phyloP scores from a whole-genome alignment of 768 basidiomycete genomes.

The Tricholoma bakamatsutake region DNA sequence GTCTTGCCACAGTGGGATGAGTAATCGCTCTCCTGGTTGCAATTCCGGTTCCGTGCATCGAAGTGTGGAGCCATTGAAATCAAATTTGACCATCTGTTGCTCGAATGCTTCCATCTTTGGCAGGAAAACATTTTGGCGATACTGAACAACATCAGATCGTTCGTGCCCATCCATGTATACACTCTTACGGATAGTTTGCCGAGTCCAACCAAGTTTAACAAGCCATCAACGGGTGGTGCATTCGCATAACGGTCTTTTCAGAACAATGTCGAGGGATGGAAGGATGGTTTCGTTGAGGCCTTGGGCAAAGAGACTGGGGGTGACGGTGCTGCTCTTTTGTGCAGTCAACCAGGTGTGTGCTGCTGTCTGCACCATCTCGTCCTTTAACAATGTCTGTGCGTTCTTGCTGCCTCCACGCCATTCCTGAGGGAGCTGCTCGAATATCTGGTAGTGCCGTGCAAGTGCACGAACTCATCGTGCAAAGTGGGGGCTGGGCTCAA shows the following conservation, averaged over 20 bases:
- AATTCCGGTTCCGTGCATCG: not conserved
- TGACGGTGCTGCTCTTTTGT: constrained; percentile 23
- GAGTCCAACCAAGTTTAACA: constrained; percentile 18
- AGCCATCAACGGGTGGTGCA: constrained; percentile 35
- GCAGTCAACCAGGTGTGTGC: constrained; percentile 14
- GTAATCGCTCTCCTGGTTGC: not conserved
- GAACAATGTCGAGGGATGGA: constrained; percentile 20
- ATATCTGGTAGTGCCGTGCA: not conserved
- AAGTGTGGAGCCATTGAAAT: too few species aligned
- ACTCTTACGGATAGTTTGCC: not conserved
- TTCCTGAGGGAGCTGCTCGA: not conserved
- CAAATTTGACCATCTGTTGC: constrained; percentile 1
- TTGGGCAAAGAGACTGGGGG: constrained; percentile 17
- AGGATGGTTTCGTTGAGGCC: constrained; percentile 24
- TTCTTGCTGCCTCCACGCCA: not conserved
- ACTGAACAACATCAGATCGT: too few species aligned
- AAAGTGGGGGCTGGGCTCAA: not conserved
- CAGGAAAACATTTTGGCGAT: constrained; percentile 5
- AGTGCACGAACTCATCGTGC: not conserved
- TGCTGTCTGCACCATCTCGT: not conserved
- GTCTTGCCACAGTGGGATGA: not conserved
- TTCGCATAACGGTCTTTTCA: constrained; percentile 18
- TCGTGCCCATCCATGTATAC: too few species aligned
- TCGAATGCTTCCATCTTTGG: constrained; percentile 1
- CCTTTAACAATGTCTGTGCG: not conserved